Evolutionary conservation across 2,329 filamentous ascomycete genomes (phyloP).

Genomic region (Keithomyces neogunnii): DNA sequence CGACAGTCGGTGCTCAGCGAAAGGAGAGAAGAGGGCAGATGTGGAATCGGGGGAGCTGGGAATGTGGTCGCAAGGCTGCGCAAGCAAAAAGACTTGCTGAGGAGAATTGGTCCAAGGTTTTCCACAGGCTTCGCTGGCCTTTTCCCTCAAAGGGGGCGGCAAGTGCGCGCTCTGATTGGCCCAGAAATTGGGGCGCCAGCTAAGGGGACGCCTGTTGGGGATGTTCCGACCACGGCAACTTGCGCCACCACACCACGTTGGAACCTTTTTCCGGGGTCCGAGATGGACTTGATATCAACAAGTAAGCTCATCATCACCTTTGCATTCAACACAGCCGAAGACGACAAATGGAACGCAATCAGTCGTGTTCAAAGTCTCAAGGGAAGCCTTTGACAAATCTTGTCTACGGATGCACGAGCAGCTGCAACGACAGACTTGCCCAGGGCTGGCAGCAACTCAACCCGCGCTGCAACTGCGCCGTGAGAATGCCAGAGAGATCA

Average conservation of each 20-base stretch:
- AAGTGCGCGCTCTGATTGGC: neutral
- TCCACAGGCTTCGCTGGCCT: constrained; percentile 7
- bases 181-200: neutral
- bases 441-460: too few relatives aligned
- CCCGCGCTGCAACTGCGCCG: too few relatives aligned
- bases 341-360: too few relatives aligned
- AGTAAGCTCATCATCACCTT: too few relatives aligned
- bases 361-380: too few relatives aligned
- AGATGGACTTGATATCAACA: neutral
- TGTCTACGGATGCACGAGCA: too few relatives aligned
- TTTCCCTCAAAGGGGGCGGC: constrained; percentile 1
- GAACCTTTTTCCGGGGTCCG: constrained; percentile 12
- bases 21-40: neutral
- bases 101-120: neutral
- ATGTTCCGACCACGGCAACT: neutral
- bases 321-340: too few relatives aligned
- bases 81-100: neutral
- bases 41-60: neutral
- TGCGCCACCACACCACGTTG: neutral
- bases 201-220: neutral
- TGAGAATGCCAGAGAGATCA: too few relatives aligned
- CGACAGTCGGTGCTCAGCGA: neutral
- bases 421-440: too few relatives aligned
- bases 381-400: too few relatives aligned
- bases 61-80: constrained; percentile 3